Evolutionary conservation across 2,329 filamentous ascomycete genomes (phyloP).

Genomic region (Ampelomyces quisqualis): DNA sequence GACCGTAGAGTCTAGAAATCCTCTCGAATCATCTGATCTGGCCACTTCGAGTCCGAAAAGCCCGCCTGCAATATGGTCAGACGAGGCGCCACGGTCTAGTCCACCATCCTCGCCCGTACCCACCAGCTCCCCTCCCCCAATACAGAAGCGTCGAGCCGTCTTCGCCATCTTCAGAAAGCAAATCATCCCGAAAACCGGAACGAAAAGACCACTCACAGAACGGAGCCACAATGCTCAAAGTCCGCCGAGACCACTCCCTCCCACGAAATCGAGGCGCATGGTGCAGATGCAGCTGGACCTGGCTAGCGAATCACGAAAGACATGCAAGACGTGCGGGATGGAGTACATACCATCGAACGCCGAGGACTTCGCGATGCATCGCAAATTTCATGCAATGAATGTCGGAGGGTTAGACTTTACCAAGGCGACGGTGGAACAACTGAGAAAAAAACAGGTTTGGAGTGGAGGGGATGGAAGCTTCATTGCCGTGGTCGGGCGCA

Average conservation of each 20-base stretch:
- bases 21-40: slow-evolving; percentile 14
- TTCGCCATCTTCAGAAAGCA: slow-evolving; percentile 50
- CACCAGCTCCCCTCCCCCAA: slow-evolving; percentile 26
- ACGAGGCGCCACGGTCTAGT: slow-evolving; percentile 38
- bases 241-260: slow-evolving; percentile 28
- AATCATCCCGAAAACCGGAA: slow-evolving; percentile 11
- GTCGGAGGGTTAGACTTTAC: slow-evolving; percentile 62
- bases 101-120: slow-evolving; percentile 36
- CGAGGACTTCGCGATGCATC: slow-evolving; percentile 63
- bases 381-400: slow-evolving; percentile 64
- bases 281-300: slow-evolving; percentile 64
- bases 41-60: slow-evolving; percentile 38
- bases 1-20: slow-evolving; percentile 8
- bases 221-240: slow-evolving; percentile 38
- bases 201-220: slow-evolving; percentile 27
- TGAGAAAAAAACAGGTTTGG: slow-evolving; percentile 55
- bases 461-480: slow-evolving; percentile 49
- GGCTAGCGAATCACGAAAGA: slow-evolving; percentile 56
- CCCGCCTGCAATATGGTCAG: slow-evolving; percentile 43
- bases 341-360: slow-evolving; percentile 63
- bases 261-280: slow-evolving; percentile 44
- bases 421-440: slow-evolving; percentile 57
- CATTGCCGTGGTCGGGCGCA: slow-evolving; percentile 60
- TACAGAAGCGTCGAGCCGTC: slow-evolving; percentile 47
- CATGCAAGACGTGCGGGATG: slow-evolving; percentile 64